phyloP scores from a whole-genome alignment of 2,329 filamentous ascomycete species.

The Sclerotinia borealis region DNA sequence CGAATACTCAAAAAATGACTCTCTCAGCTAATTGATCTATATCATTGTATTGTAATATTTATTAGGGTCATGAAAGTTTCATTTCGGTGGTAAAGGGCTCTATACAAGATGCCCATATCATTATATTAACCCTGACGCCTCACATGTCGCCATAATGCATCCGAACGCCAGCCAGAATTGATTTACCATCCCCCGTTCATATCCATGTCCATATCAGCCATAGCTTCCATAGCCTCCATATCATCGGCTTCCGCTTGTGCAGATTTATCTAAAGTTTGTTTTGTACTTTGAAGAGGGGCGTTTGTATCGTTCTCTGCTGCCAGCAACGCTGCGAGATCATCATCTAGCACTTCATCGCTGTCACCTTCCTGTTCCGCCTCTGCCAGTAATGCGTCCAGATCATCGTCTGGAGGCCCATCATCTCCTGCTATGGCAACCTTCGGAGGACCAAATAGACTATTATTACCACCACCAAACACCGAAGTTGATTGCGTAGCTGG shows the following conservation, averaged over 20 bases:
- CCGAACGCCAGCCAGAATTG: neutral
- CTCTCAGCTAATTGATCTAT: neutral
- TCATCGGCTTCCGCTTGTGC: slow-evolving; percentile 20
- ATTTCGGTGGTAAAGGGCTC: neutral
- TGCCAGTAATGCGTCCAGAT: slow-evolving; percentile 28
- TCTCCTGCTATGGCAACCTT: slow-evolving; percentile 17
- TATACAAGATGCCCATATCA: neutral
- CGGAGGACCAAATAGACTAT: slow-evolving; percentile 26
- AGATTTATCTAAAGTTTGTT: neutral
- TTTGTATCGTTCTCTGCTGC: slow-evolving; percentile 27
- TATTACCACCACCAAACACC: slow-evolving; percentile 20
- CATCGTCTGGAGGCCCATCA: slow-evolving; percentile 38
- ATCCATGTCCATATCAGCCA: slow-evolving; percentile 54
- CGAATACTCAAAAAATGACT: too few relatives aligned
- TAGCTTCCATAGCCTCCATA: slow-evolving; percentile 45
- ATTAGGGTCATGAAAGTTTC: neutral
- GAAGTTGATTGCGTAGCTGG: slow-evolving; percentile 20
- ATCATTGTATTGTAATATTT: neutral
- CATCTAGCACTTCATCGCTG: slow-evolving; percentile 36
- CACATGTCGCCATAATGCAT: neutral
- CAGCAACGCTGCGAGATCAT: slow-evolving; percentile 24
- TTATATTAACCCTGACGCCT: slow-evolving; percentile 8
- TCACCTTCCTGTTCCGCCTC: slow-evolving; percentile 33
- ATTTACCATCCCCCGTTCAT: slow-evolving; percentile 9
- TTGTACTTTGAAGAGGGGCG: neutral